phyloP scores from a whole-genome alignment of 768 basidiomycete genomes.

The Macrolepiota fuliginosa region DNA sequence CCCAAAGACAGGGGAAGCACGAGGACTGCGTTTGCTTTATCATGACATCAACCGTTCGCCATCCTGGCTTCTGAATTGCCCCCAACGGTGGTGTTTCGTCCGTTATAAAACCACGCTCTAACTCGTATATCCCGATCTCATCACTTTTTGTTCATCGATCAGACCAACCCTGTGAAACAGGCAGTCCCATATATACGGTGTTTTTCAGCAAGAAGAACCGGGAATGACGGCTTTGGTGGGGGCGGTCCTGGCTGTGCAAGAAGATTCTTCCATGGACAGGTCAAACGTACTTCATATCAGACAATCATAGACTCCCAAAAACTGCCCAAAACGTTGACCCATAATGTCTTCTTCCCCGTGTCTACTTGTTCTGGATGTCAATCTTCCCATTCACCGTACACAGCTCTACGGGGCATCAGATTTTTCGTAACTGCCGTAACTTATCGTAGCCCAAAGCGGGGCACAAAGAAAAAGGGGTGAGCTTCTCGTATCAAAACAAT shows the following conservation, averaged over 20 bases:
- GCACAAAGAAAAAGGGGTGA: background rate
- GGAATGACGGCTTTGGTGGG: background rate
- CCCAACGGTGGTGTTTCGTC: background rate
- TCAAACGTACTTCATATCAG: background rate
- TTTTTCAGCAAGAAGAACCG: background rate
- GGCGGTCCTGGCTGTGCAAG: background rate
- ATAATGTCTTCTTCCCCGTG: background rate
- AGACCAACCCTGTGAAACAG: background rate
- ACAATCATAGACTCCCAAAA: background rate
- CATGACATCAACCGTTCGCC: background rate
- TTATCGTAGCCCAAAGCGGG: background rate
- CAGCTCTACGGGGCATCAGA: background rate
- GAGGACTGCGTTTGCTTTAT: background rate
- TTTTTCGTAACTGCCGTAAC: background rate
- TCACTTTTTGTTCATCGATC: conserved; percentile 3
- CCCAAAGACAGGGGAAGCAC: background rate
- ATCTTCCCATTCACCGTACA: background rate
- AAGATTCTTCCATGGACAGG: background rate
- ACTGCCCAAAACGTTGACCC: background rate
- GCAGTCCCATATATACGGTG: background rate
- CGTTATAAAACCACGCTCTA: background rate
- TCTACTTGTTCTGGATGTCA: background rate
- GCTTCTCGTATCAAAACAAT: background rate
- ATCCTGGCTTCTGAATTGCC: background rate
- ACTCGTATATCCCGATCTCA: background rate